Base-by-base conservation (phyloP, 345 rosid species). In the Stellera chamaejasme region DNA sequence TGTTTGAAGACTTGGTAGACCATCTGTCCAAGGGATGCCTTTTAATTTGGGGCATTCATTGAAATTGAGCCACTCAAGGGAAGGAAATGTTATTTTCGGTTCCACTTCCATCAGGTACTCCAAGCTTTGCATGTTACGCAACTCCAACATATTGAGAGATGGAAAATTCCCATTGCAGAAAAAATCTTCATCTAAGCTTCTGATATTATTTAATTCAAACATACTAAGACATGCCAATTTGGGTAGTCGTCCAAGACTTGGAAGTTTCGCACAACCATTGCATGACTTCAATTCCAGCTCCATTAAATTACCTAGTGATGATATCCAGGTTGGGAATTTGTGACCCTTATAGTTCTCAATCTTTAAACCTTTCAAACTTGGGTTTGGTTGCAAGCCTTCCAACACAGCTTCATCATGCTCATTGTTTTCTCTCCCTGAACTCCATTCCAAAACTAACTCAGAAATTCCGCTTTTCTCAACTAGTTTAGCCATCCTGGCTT, bases 401-500 rank as follows among this genome's bases (percentile, higher is more conserved):
- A 68, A 45, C 13, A 68, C 72, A 56, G 27, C 64, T 43, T 47
- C 55, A 48, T 47, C 54, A 8, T 63, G 43, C 36, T 46, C 50
- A 27, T 2, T 11, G 0, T 5, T 2, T 23, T 32, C 13, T 19
- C 68, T 64, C 59, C 9, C 6, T 5, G 19, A 69, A 43, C 2
- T 28, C 39, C 39, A 32, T 32, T 32, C 5, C 39, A 32, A 32
- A 5, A 8, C 5, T 32, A 56, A 56, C 14, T 4, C 27, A 10
- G 6, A 9, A 9, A 67, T 23, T 9, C 47, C 28, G n/a, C n/a
- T 52, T 46, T 42, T 66, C 10, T 23, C 44, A 13, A n/a, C 2
- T 4, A 71, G 39, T 26, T 56, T 47, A 10, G 72, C 69, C 56
- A 6, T 43, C 55, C 45, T 23, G 2, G 73, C 67, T 43, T 67